A percentile compares a stretch with the other conserved stretches of the same genome.
phyloP scores from a whole-genome alignment of 352 stramenopile species.

The Peronospora destructor region DNA sequence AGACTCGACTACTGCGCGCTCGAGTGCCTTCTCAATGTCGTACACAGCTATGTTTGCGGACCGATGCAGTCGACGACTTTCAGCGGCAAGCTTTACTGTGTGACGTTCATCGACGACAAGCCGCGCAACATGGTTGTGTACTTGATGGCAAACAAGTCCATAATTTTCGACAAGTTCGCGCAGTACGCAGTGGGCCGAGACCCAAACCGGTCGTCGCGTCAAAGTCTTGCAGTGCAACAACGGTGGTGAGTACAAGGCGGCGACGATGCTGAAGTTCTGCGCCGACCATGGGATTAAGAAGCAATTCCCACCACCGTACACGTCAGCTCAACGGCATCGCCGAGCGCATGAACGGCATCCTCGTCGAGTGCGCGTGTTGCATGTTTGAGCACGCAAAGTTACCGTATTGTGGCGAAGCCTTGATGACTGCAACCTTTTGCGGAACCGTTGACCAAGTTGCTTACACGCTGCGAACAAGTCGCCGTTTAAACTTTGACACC shows the following conservation, averaged over 20 bases:
- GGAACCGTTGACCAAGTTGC: not conserved
- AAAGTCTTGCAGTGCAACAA: slow-evolving; percentile 19
- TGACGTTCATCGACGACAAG: slow-evolving; percentile 14
- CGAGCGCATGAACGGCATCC: not conserved
- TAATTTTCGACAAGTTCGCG: slow-evolving; percentile 8
- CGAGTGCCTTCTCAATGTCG: not conserved
- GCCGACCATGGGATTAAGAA: slow-evolving; percentile 4
- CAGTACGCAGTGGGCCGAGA: slow-evolving; percentile 11
- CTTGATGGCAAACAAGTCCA: slow-evolving; percentile 9
- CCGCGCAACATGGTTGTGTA: slow-evolving; percentile 9
- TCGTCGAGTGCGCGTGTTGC: not conserved
- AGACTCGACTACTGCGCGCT: not conserved
- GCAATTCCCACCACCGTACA: slow-evolving; percentile 13
- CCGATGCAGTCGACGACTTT: not conserved
- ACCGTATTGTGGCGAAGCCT: not conserved
- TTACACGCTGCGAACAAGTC: not conserved
- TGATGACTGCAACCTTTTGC: slow-evolving; percentile 1
- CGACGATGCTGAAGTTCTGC: slow-evolving; percentile 8
- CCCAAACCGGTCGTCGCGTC: slow-evolving; percentile 3
- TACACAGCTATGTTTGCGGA: not conserved
- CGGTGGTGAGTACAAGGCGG: slow-evolving; percentile 18
- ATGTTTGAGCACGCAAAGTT: not conserved
- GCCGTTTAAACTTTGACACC: not conserved
- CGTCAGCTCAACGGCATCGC: slow-evolving; percentile 1
- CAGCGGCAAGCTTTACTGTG: not conserved